Percentiles rank a stretch among this genome's conserved stretches.
phyloP scores from a whole-genome alignment of 78 protist species.

The Tieghemostelium lacteum region DNA sequence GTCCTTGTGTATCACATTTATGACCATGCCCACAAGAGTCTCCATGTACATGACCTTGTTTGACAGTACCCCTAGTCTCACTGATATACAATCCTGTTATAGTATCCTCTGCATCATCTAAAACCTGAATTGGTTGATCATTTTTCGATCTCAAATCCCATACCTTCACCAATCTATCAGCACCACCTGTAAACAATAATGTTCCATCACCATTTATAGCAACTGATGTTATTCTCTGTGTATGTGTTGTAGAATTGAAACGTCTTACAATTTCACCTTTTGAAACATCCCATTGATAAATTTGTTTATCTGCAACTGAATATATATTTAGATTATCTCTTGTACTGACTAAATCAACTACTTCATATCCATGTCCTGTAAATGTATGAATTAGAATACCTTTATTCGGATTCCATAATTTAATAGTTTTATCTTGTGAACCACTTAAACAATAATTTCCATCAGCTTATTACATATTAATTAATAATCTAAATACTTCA shows the following conservation, averaged over 20 bases:
- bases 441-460: constrained; percentile 71
- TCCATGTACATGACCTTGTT: not conserved
- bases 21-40: not conserved
- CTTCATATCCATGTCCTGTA: constrained; percentile 62
- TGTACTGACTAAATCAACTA: constrained; percentile 17
- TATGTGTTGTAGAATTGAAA: constrained; percentile 45
- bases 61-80: constrained; percentile 17
- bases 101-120: constrained; percentile 75
- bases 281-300: constrained; percentile 81
- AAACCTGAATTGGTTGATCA: constrained; percentile 40
- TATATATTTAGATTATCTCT: constrained; percentile 33
- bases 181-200: constrained; percentile 46
- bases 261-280: constrained; percentile 43
- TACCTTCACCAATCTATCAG: constrained; percentile 53
- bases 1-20: not conserved
- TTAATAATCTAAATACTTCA: not conserved
- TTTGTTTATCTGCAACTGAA: constrained; percentile 71
- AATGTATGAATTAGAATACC: constrained; percentile 48
- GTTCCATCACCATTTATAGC: constrained; percentile 44
- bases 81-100: constrained; percentile 32
- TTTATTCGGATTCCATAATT: constrained; percentile 60
- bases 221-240: constrained; percentile 52
- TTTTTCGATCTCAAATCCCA: constrained; percentile 71
- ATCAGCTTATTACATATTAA: constrained; percentile 12
- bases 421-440: constrained; percentile 32